These are phyloP conservation scores for Myriosclerotinia duriaeana DNA, from an alignment of 2,329 filamentous ascomycete species.

Conservation along the genomic window DNA sequence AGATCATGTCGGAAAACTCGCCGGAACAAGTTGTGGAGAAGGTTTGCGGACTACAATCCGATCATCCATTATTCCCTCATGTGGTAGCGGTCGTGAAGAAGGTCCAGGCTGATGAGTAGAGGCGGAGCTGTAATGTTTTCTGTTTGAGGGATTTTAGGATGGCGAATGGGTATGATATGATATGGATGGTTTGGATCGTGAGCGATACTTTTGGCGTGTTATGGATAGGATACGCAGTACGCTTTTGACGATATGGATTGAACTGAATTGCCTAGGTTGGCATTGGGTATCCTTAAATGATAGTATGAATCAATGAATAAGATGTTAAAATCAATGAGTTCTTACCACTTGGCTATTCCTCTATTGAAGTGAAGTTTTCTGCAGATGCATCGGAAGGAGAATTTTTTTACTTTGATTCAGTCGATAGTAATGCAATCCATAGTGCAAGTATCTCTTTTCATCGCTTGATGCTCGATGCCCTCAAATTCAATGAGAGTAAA, in stretches of 20 bases:
- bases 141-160: conserved; percentile 25
- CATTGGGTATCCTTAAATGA: background rate
- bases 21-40: conserved; percentile 75
- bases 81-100: conserved; percentile 77
- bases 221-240: conserved; percentile 8
- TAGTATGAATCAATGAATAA: background rate
- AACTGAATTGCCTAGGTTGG: background rate
- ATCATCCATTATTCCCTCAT: conserved; percentile 73
- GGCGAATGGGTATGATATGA: conserved; percentile 8
- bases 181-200: conserved; percentile 8
- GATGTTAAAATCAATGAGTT: background rate
- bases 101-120: conserved; percentile 61
- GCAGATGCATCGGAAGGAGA: background rate
- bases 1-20: conserved; percentile 74
- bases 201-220: conserved; percentile 18
- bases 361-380: background rate
- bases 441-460: no score
- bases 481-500: no score
- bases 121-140: conserved; percentile 24
- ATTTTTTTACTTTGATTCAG: background rate
- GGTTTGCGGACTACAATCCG: conserved; percentile 76
- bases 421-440: background rate
- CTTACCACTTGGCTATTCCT: background rate
- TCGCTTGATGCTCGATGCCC: no score
- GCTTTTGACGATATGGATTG: background rate